Evolutionary conservation across 75 land plant genomes (phyloP), one percentile per base, ranked within the genome.

Genomic region (Picea glauca): DNA sequence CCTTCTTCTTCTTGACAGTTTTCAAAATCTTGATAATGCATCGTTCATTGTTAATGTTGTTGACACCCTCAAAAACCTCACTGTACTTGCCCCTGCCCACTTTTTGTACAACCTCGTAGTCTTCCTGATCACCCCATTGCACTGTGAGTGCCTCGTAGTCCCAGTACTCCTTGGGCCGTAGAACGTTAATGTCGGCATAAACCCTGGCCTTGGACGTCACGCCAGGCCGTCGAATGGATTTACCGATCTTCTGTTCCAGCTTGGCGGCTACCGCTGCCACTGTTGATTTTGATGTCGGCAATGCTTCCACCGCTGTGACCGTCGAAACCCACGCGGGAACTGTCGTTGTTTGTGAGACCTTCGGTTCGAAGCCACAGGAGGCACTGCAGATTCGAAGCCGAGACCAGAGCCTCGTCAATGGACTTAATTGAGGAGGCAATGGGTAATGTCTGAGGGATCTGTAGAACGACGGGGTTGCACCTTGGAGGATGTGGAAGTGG

Each of bases 1-100:
- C 95, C 95, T 93, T 93, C 83, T 93, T 93, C 58, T 93, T 93
- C 87, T 93, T 93, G 1, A 93, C 93, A 43, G 95, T 93, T 79
- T 93, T 91, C 50, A 93, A 79, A 78, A 93, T 93, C 67, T 93
- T 93, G 70, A 93, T 89, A 33, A 93, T 80, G 87, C 95, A 93
- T 9, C 81, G 90, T 75, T 91, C 88, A 64, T 77, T 84, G 72
- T 78, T 85, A 66, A 81, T 75, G 0, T 73, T 60, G 73, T 87
- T 89, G 74, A 93, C 84, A 15, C 93, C 95, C 66, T 89, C 93
- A 74, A 91, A 93, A 17, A 93, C 95, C 78, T 93, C 95, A 57
- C 91, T 93, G 81, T 93, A 93, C 74, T 93, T 93, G 13, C 95
- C 93, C 66, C 93, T 77, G 30, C 93, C 93, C 62, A 91, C 91